Percentiles rank a stretch among this genome's conserved stretches.
Conservation (phyloP, 768 basidiomycete species). For the Kwoniella newhampshirensis region DNA sequence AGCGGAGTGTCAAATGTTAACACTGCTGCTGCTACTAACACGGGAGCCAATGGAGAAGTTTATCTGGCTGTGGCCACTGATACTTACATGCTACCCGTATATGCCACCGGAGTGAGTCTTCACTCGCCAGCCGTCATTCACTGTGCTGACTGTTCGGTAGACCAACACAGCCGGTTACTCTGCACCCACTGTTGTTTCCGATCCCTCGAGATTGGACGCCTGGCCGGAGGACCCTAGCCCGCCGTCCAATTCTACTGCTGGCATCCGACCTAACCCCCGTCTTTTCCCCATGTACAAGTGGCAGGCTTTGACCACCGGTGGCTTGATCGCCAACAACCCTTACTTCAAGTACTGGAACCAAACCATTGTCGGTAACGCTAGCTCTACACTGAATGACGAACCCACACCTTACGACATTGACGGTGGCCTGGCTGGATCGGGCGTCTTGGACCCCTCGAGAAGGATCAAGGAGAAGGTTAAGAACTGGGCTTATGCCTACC, state of each 20-base stretch:
- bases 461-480: constrained; percentile 88
- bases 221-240: constrained; percentile 82
- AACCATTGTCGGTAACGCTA: constrained; percentile 85
- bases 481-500: constrained; percentile 85
- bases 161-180: constrained; percentile 59
- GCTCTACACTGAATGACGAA: constrained; percentile 56
- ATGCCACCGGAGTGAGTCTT: constrained; percentile 79
- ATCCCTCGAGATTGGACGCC: constrained; percentile 54
- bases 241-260: constrained; percentile 66
- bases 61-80: constrained; percentile 74
- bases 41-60: constrained; percentile 45
- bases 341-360: constrained; percentile 87
- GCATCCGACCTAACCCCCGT: constrained; percentile 76
- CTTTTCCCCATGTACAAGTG: constrained; percentile 91
- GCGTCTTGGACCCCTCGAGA: constrained; percentile 87
- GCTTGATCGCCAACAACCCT: constrained; percentile 73
- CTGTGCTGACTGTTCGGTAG: constrained; percentile 20
- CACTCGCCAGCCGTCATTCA: too few species aligned
- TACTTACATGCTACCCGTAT: constrained; percentile 76
- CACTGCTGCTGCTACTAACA: constrained; percentile 34
- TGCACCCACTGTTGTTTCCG: constrained; percentile 57
- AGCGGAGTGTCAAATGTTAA: constrained; percentile 30
- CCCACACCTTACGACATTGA: constrained; percentile 73
- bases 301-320: constrained; percentile 65
- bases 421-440: constrained; percentile 65